phyloP scores from a whole-genome alignment of 352 stramenopile genomes.

The Globisporangium takayamanum region DNA sequence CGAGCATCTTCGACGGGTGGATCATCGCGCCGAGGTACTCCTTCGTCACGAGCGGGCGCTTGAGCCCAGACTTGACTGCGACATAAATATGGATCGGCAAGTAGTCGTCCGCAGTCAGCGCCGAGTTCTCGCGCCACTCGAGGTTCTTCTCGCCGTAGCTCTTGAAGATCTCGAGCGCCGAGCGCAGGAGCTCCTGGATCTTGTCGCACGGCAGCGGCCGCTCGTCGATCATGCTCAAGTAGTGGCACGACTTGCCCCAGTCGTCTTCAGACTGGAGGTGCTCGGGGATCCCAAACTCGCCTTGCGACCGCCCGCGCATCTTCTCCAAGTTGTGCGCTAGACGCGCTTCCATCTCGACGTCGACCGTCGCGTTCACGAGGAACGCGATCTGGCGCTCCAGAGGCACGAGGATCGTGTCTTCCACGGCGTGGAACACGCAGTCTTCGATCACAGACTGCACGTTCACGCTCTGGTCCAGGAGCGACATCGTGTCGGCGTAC shows the following conservation, averaged over 20 bases:
- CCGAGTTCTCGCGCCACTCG: conserved; percentile 68
- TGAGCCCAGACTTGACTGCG: conserved; percentile 70
- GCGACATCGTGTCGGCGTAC: conserved; percentile 58
- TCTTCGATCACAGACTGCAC: conserved; percentile 52
- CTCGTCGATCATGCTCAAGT: conserved; percentile 82
- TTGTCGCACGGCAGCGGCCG: conserved; percentile 64
- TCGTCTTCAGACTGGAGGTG: conserved; percentile 70
- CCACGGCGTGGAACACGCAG: conserved; percentile 61
- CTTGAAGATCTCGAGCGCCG: conserved; percentile 75
- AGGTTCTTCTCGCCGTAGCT: conserved; percentile 73
- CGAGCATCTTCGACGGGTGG: conserved; percentile 75
- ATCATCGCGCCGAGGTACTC: conserved; percentile 79
- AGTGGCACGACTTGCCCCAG: conserved; percentile 74
- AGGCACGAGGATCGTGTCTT: conserved; percentile 74
- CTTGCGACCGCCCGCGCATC: conserved; percentile 54
- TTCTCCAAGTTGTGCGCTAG: conserved; percentile 60
- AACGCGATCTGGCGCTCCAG: conserved; percentile 71
- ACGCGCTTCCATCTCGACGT: conserved; percentile 42
- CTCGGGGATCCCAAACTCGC: conserved; percentile 71
- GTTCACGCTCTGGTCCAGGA: conserved; percentile 53
- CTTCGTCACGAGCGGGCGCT: conserved; percentile 64
- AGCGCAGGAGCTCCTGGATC: conserved; percentile 73
- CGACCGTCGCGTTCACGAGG: conserved; percentile 57
- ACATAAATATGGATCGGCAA: conserved; percentile 86
- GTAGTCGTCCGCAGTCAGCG: conserved; percentile 77